A percentile compares a stretch with the other conserved stretches of the same genome.
Evolutionary conservation across 1,284 basidiomycete species (phyloP).

Genomic region (Trichosporon sp.): DNA sequence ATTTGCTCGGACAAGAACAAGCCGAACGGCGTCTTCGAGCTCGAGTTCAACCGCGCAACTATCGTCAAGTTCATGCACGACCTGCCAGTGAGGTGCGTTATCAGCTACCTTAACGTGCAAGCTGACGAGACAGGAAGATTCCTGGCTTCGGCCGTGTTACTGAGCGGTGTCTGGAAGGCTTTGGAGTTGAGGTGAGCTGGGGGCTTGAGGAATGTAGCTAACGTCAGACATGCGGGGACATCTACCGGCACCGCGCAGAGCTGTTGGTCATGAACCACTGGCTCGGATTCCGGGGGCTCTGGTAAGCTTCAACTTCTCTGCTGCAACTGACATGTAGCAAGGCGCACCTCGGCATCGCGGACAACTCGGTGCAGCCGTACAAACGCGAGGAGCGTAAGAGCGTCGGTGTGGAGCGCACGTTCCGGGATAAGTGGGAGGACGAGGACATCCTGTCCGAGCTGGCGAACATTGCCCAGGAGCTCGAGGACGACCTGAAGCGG

Average conservation of each 20-base stretch:
- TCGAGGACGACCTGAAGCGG: constrained; percentile 73
- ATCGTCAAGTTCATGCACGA: constrained; percentile 67
- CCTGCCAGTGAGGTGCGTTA: constrained; percentile 48
- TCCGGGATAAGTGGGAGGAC: constrained; percentile 67
- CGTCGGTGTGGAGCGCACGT: constrained; percentile 85
- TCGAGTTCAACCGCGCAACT: constrained; percentile 67
- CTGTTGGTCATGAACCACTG: constrained; percentile 81
- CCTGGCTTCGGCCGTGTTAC: constrained; percentile 86
- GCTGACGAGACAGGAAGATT: constrained; percentile 57
- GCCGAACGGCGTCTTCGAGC: constrained; percentile 84
- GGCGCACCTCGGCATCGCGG: constrained; percentile 80
- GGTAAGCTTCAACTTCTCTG: constrained; percentile 53
- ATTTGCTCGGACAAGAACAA: constrained; percentile 97
- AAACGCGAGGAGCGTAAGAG: constrained; percentile 80
- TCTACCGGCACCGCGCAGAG: constrained; percentile 70
- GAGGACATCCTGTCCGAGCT: constrained; percentile 72
- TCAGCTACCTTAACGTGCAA: neutral
- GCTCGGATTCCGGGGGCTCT: constrained; percentile 72
- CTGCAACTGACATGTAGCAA: constrained; percentile 41
- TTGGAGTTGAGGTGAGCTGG: constrained; percentile 74
- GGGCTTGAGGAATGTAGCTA: neutral
- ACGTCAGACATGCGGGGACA: constrained; percentile 78
- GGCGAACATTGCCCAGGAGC: constrained; percentile 73
- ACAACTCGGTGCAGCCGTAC: constrained; percentile 74
- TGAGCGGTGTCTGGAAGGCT: constrained; percentile 78